A percentile compares a stretch with the other conserved stretches of the same genome.
These are phyloP conservation scores for Hanseniaspora sp. DNA, from an alignment of 1,139 yeast species.

Conservation along the genomic window DNA sequence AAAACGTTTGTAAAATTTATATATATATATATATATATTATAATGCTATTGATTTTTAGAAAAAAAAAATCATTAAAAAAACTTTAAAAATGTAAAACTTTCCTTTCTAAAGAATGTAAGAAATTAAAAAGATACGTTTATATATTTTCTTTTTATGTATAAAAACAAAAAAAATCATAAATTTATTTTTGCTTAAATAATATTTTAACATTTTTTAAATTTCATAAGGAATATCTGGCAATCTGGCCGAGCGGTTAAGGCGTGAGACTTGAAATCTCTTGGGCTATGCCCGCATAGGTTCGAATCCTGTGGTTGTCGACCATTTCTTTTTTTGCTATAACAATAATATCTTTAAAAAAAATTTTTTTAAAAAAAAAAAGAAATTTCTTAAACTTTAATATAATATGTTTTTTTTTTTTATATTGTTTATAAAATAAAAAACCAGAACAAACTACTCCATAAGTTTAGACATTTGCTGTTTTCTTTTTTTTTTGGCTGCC, in stretches of 20 bases:
- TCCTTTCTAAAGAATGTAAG: too few species aligned
- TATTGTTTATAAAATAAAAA: neutral
- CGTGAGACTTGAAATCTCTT: slow-evolving; percentile 61
- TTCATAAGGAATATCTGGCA: slow-evolving; percentile 28
- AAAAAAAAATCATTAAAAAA: too few species aligned
- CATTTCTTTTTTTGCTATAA: slow-evolving; percentile 17
- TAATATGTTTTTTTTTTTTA: neutral
- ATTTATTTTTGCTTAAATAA: neutral
- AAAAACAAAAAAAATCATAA: too few species aligned
- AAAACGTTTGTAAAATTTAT: too few species aligned
- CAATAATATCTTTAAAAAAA: neutral
- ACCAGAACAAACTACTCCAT: neutral
- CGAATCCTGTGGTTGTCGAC: slow-evolving; percentile 55
- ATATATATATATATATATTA: too few species aligned
- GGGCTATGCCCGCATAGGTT: slow-evolving; percentile 52
- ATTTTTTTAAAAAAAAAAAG: neutral
- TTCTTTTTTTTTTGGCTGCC: slow-evolving; percentile 3
- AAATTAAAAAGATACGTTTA: too few species aligned
- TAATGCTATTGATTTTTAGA: too few species aligned
- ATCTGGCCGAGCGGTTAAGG: slow-evolving; percentile 87
- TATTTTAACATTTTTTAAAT: neutral
- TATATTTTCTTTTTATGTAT: too few species aligned
- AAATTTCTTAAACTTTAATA: neutral
- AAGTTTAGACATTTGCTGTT: neutral
- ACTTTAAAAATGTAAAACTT: too few species aligned